Percentiles rank a stretch among this genome's conserved stretches.
These are phyloP conservation scores for Malus hybrid DNA, from an alignment of 331 rosid genomes.

Conservation along the genomic window DNA sequence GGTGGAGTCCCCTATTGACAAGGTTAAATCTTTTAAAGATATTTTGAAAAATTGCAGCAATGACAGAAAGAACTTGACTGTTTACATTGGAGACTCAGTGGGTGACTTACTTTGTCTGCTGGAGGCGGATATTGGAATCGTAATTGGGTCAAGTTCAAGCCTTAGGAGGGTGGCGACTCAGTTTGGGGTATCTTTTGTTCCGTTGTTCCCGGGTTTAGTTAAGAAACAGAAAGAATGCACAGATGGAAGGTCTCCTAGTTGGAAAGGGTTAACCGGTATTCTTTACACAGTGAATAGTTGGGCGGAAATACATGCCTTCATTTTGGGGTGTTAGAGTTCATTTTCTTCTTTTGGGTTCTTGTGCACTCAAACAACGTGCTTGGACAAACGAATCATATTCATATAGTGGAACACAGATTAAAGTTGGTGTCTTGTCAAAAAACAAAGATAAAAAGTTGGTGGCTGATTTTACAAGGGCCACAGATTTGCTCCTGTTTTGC, in stretches of 20 bases:
- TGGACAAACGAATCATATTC: conserved; percentile 25
- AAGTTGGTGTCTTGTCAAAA: neutral
- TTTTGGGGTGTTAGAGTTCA: conserved; percentile 75
- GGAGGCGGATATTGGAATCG: conserved; percentile 94
- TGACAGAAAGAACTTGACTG: conserved; percentile 50
- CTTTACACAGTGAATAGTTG: conserved; percentile 84
- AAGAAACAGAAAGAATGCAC: conserved; percentile 56
- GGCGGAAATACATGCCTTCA: conserved; percentile 96
- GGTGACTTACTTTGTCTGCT: conserved; percentile 95
- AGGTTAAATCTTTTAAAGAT: conserved; percentile 56
- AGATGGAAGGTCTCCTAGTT: conserved; percentile 44
- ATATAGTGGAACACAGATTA: conserved; percentile 45
- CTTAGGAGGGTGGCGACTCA: conserved; percentile 63
- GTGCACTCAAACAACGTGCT: conserved; percentile 36
- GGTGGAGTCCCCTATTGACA: conserved; percentile 88
- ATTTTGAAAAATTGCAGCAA: conserved; percentile 28
- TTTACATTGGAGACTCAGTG: conserved; percentile 86
- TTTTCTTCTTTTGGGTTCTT: conserved; percentile 25
- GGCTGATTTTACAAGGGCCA: conserved; percentile 81
- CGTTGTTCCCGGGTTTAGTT: conserved; percentile 68
- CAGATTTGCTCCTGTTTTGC: conserved; percentile 43
- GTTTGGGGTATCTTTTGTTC: conserved; percentile 77
- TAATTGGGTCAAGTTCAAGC: conserved; percentile 85
- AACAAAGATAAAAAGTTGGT: conserved; percentile 25
- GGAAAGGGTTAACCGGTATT: conserved; percentile 77